Evolutionary conservation across 495 filamentous ascomycete species (phyloP), one percentile per base, ranked within the genome.

Genomic region (Hamigera avellanea): DNA sequence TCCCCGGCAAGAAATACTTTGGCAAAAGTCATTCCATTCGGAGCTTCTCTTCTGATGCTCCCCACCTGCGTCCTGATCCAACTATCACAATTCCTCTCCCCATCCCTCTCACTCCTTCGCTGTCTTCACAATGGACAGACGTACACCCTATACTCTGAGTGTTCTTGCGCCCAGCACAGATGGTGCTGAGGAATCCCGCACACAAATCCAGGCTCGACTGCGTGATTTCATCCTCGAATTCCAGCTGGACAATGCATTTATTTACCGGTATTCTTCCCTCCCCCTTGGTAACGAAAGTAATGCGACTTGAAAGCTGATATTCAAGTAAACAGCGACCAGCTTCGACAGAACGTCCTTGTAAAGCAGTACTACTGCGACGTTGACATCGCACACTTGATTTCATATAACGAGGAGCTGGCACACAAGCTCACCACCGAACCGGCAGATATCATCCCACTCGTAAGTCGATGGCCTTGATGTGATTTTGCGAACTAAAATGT

Each of bases 281-380:
- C 0, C 34, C 16, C 14, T 21, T 21, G 27, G 17, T 9, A 32
- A 19, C 8, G 1, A 13, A 23, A 30, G 12, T 7, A 26, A 26
- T 26, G 7, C 25, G 14, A 8, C 6, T 18, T 33, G 6, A 8
- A 18, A 13, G 32, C 32, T 33, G n/a, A 33, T 19, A 15, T 33
- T 16, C 32, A n/a, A n/a, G n/a, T n/a, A n/a, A 36, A 19, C 46
- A 93, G 93, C 66, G 93, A 99, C 50, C 91, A 95, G 65, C 72
- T 99, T 39, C 78, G 87, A 42, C 88, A 95, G 50, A 96, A 99
- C 64, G 88, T 87, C 19, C 72, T 99, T 0, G 75, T 94, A 9
- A 93, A 93, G 54, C 83, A 89, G 49, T 95, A 88, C 60, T 93
- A 80, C 62, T 95, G 91, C 63, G 91, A 99, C 58, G 80, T 99